Base-by-base conservation (phyloP, 208 protist genomes). In the Wallacemonas rigidus region DNA sequence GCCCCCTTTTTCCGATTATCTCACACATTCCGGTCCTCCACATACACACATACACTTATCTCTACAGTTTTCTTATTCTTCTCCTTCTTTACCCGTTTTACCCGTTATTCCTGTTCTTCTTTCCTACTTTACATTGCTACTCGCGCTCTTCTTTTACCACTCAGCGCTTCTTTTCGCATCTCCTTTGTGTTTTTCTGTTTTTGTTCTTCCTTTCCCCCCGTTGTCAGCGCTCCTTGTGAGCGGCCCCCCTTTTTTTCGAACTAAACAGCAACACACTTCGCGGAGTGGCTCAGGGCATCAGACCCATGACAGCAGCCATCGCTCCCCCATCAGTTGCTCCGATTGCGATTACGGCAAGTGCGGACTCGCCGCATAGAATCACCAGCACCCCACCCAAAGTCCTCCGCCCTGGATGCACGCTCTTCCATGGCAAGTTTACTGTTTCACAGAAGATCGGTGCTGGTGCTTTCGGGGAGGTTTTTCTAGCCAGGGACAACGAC, bases 381-480 rank as follows among this genome's bases (percentile, higher is more conserved):
- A 5, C 43, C 60, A 41, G 60, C 40, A 5, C 12, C 14, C 4
- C 8, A 38, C 60, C 40, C 12, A 50, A 44, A 26, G 15, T n/a
- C 4, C 60, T 65, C 41, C 50, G 12, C 6, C 5, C 38, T 3
- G 60, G 60, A 14, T 6, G 14, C 2, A 83, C 79, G 41, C 85
- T 93, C 58, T 89, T 95, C 65, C 75, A 90, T 26, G 85, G 86
- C n/a, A 83, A 77, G 43, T 95, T 92, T 67, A 78, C 75, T n/a
- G 77, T 95, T 8, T 82, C 72, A 11, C 71, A 79, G 54, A 57
- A 82, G 14, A 95, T 99, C 70, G 99, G 98, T 43, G 88, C 89
- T 53, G 98, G 99, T 9, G 98, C 95, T 48, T 99, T 99, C 85
- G 98, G 99, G 5, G 98, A 99, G 67, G 98, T 99, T 38, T 99